Evolutionary conservation across 306 rosid species (phyloP).

Genomic region (Betula pendula): DNA sequence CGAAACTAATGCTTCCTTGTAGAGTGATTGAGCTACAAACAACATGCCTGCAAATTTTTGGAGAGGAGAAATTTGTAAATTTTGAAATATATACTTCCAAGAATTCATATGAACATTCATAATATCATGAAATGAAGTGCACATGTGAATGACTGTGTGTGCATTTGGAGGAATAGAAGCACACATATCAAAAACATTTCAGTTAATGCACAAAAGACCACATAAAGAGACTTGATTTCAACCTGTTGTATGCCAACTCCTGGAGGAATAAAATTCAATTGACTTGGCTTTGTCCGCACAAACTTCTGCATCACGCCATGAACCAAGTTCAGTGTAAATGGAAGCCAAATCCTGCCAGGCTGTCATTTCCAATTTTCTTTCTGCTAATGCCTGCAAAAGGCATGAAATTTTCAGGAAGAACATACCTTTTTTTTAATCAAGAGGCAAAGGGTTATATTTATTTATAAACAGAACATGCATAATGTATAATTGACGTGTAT

Average conservation of each 20-base stretch:
- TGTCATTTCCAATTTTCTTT: conserved; percentile 56
- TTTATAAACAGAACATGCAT: background rate
- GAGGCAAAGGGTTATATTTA: conserved; percentile 8
- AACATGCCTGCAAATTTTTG: conserved; percentile 42
- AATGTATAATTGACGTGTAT: too few relatives aligned
- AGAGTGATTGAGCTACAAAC: conserved; percentile 57
- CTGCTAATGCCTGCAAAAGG: conserved; percentile 51
- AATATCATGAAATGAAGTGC: background rate
- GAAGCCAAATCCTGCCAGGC: conserved; percentile 83
- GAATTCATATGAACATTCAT: background rate
- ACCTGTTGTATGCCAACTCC: conserved; percentile 78
- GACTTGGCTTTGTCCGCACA: conserved; percentile 66
- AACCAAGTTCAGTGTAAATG: conserved; percentile 57
- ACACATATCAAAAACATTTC: background rate
- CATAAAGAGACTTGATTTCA: conserved; percentile 10
- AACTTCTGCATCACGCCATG: conserved; percentile 74
- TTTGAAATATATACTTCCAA: background rate
- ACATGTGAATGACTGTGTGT: background rate
- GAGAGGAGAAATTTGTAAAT: background rate
- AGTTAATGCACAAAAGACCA: background rate
- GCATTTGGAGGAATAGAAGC: conserved; percentile 8
- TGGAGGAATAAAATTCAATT: conserved; percentile 56
- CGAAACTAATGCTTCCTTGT: conserved; percentile 72
- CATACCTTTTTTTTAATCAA: background rate
- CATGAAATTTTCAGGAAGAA: conserved; percentile 9